A percentile compares a stretch with the other conserved stretches of the same genome.
Conservation (phyloP, 768 basidiomycete species). For the Suillus paluster region DNA sequence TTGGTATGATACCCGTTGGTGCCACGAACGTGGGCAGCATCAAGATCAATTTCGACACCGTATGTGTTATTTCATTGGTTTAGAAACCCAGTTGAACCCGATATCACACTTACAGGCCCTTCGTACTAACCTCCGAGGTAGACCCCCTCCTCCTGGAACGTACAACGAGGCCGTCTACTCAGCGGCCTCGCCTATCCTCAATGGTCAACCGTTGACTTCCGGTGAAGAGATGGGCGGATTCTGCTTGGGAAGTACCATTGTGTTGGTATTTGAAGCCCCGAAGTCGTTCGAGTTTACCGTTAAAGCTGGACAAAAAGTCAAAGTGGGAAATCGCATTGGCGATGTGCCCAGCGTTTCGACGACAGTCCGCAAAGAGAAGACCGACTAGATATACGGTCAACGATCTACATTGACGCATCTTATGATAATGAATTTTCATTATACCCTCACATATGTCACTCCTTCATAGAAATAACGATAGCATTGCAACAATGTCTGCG, state of each 20-base stretch:
- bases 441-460: constrained; percentile 12
- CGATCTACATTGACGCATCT: constrained; percentile 2
- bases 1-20: constrained; percentile 96
- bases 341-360: constrained; percentile 40
- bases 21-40: constrained; percentile 99
- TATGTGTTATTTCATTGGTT: constrained; percentile 28
- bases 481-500: constrained; percentile 10
- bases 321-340: constrained; percentile 84
- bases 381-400: constrained; percentile 24
- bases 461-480: neutral
- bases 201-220: constrained; percentile 84
- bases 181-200: constrained; percentile 77
- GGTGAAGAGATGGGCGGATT: constrained; percentile 99
- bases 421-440: constrained; percentile 14
- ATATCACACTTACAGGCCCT: constrained; percentile 56
- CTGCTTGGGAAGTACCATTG: constrained; percentile 92
- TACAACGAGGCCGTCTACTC: constrained; percentile 93
- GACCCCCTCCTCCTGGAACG: constrained; percentile 77
- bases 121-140: constrained; percentile 85
- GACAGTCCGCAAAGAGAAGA: constrained; percentile 39
- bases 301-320: constrained; percentile 79
- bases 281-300: constrained; percentile 78
- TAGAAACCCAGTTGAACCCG: neutral
- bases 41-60: constrained; percentile 93
- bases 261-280: constrained; percentile 96